Evolutionary conservation across 192 early-diverging fungal species (phyloP), one percentile per base, ranked within the genome.

Genomic region (Backusella tuberculispora): DNA sequence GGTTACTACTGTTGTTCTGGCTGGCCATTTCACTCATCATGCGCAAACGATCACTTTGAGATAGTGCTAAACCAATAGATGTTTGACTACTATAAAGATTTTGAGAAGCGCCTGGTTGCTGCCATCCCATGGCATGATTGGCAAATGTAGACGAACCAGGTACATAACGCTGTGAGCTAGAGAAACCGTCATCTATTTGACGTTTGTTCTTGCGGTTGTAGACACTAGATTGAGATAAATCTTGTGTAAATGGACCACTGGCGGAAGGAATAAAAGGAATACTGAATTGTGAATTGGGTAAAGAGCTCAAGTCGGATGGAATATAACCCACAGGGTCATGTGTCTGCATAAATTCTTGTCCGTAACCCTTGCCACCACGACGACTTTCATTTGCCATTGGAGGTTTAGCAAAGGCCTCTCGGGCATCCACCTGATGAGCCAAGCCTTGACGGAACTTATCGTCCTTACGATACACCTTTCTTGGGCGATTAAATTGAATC

Each of bases 401-500:
- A 2, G 86, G 72, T 53, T 78, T 73, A 15, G 88, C 86, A 78
- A 89, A 89, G 38, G 85, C 83, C 73, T 89, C 88, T 26, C 86
- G 76, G 13, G 88, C 88, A 80, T 89, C 88, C 1, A 89, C 48
- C 17, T 86, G 82, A 75, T 89, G 86, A 10, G 85, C 86, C 7
- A 85, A 80, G 24, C 88, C 88, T 60, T 89, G 87, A 7, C 87
- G 50, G 66, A 89, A 88, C 63, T 85, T 83, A 40, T 88, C 88
- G 53, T 89, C 88, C 9, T 84, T 85, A 46, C 81, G 78, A 65
- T 88, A 88, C 0, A 83, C 71, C 71, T 84, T 86, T 72, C 89
- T 88, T 17, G 92, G 93, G 43, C 88, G 83, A 83, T 88, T 90
- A 66, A 99, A 95, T 71, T 94, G 94, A n/a, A 96, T 95, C 81